phyloP scores from a whole-genome alignment of 345 rosid genomes.

The Gossypium raimondii region DNA sequence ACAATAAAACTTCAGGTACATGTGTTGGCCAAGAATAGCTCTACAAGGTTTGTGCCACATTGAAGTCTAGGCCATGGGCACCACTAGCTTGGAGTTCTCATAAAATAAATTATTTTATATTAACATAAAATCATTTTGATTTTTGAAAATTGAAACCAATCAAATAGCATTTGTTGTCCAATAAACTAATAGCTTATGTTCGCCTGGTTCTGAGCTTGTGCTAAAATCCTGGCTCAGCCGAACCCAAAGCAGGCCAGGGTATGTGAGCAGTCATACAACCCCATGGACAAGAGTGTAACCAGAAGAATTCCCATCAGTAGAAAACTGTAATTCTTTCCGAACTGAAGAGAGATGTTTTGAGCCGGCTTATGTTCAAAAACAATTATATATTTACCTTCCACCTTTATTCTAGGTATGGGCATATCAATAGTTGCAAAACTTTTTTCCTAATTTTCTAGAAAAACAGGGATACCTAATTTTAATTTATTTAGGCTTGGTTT shows the following conservation, averaged over 20 bases:
- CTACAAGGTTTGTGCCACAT: background rate
- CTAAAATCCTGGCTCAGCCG: background rate
- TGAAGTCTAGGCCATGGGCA: background rate
- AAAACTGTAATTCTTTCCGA: background rate
- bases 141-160: background rate
- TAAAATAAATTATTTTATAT: background rate
- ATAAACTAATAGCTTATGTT: background rate
- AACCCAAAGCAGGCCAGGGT: background rate
- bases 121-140: too few species aligned
- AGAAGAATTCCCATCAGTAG: background rate
- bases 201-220: background rate
- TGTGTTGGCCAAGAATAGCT: background rate
- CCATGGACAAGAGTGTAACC: background rate
- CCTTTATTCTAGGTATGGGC: background rate
- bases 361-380: background rate
- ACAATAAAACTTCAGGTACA: background rate
- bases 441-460: background rate
- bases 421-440: too few species aligned
- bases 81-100: background rate
- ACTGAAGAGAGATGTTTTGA: background rate
- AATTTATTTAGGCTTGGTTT: background rate
- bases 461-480: background rate
- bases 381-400: background rate
- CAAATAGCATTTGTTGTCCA: background rate
- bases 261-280: background rate